Evolutionary conservation across 2,329 filamentous ascomycete species (phyloP).

Genomic region (Leptosphaerulina australis): DNA sequence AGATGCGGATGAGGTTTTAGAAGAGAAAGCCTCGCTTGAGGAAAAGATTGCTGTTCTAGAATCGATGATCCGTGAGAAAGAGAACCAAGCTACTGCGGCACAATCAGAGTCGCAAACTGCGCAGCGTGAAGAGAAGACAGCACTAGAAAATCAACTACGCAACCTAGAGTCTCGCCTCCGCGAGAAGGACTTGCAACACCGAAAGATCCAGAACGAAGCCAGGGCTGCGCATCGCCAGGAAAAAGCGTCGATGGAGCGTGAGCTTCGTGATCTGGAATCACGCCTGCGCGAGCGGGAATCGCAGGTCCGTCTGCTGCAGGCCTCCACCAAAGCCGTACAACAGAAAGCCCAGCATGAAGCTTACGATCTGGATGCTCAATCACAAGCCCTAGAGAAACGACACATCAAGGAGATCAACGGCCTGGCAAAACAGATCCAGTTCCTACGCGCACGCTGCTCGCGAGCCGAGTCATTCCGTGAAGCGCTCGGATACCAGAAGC

Average conservation of each 20-base stretch:
- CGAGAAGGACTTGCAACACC: slow-evolving; percentile 40
- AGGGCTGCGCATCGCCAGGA: slow-evolving; percentile 52
- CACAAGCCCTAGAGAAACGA: slow-evolving; percentile 69
- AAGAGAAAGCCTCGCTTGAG: slow-evolving; percentile 64
- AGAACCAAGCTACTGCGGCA: slow-evolving; percentile 25
- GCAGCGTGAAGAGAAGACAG: slow-evolving; percentile 59
- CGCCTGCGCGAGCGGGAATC: slow-evolving; percentile 37
- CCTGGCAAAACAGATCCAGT: slow-evolving; percentile 86
- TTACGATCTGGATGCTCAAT: slow-evolving; percentile 51
- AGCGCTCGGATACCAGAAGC: slow-evolving; percentile 86
- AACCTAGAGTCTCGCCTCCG: slow-evolving; percentile 35
- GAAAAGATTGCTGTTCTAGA: slow-evolving; percentile 57
- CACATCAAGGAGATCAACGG: slow-evolving; percentile 80
- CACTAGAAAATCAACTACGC: slow-evolving; percentile 58
- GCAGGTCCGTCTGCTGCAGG: slow-evolving; percentile 33
- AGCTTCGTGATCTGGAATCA: slow-evolving; percentile 48
- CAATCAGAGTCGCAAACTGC: slow-evolving; percentile 57
- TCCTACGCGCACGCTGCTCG: slow-evolving; percentile 80
- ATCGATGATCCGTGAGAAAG: slow-evolving; percentile 48
- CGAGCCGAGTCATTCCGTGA: slow-evolving; percentile 80
- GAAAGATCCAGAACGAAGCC: slow-evolving; percentile 34
- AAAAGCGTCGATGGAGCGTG: slow-evolving; percentile 53
- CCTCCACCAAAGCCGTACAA: slow-evolving; percentile 37
- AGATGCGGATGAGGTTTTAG: slow-evolving; percentile 50
- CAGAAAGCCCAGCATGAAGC: slow-evolving; percentile 41